A percentile compares a stretch with the other conserved stretches of the same genome.
These are phyloP conservation scores for Ophiocordyceps robertsii DNA, from an alignment of 2,329 filamentous ascomycete species.

Conservation along the genomic window DNA sequence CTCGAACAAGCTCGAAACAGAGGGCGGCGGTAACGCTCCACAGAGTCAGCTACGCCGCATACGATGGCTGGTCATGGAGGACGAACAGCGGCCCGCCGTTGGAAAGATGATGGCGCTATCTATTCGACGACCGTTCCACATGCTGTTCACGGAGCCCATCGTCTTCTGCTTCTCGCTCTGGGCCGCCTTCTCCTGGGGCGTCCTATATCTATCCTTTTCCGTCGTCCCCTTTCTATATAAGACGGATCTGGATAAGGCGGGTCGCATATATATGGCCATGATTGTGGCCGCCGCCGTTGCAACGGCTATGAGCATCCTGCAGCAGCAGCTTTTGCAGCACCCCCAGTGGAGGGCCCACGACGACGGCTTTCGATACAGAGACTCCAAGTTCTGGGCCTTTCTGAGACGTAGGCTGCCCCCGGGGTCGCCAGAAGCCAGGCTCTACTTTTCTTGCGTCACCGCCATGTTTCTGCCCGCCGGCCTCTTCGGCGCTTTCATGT, in stretches of 20 bases:
- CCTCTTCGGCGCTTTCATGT: slow-evolving; percentile 39
- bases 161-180: slow-evolving; percentile 82
- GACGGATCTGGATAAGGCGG: slow-evolving; percentile 49
- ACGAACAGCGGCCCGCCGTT: slow-evolving; percentile 61
- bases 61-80: slow-evolving; percentile 67
- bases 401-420: slow-evolving; percentile 31
- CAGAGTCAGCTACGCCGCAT: slow-evolving; percentile 32
- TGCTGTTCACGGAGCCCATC: slow-evolving; percentile 63
- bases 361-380: slow-evolving; percentile 8
- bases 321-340: slow-evolving; percentile 51
- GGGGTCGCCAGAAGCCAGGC: slow-evolving; percentile 56
- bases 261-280: slow-evolving; percentile 62
- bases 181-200: slow-evolving; percentile 81
- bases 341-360: slow-evolving; percentile 17
- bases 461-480: slow-evolving; percentile 64
- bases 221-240: slow-evolving; percentile 69
- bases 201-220: slow-evolving; percentile 74
- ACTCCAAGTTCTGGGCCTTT: slow-evolving; percentile 27
- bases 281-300: slow-evolving; percentile 52
- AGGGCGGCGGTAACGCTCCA: neutral
- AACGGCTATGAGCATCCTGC: slow-evolving; percentile 55
- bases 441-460: slow-evolving; percentile 75
- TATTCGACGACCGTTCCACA: slow-evolving; percentile 62
- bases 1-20: slow-evolving; percentile 2
- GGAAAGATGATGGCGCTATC: slow-evolving; percentile 59